A percentile compares a stretch with the other conserved stretches of the same genome.
Evolutionary conservation across 2,329 filamentous ascomycete genomes (phyloP).

Genomic region (Aspergillus thermomutatus): DNA sequence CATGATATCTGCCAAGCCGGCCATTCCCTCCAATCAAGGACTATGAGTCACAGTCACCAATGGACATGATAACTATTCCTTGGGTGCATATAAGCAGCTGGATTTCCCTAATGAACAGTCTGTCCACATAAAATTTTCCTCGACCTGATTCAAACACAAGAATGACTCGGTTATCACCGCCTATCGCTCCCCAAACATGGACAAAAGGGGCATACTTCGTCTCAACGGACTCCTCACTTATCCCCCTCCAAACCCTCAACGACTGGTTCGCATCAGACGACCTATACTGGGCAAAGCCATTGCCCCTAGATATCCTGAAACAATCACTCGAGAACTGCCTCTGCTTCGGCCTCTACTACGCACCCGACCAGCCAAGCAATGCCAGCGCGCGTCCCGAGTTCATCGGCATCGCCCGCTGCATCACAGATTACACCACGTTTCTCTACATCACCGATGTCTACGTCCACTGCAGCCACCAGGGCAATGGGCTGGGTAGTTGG

Average conservation of each 20-base stretch:
- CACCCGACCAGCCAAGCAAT: slow-evolving; percentile 5
- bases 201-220: slow-evolving; percentile 31
- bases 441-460: slow-evolving; percentile 70
- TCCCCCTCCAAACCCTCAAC: slow-evolving; percentile 56
- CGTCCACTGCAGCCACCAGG: slow-evolving; percentile 57
- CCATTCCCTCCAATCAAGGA: background rate
- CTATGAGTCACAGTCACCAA: background rate
- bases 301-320: slow-evolving; percentile 49
- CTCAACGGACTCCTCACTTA: slow-evolving; percentile 57
- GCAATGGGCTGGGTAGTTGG: slow-evolving; percentile 63
- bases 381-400: slow-evolving; percentile 27
- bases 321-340: slow-evolving; percentile 57
- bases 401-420: slow-evolving; percentile 60
- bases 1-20: background rate
- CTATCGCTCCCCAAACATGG: slow-evolving; percentile 7
- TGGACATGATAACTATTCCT: too few relatives aligned
- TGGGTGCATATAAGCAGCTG: background rate
- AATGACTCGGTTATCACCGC: background rate
- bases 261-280: slow-evolving; percentile 54
- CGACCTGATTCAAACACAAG: background rate
- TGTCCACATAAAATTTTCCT: too few relatives aligned
- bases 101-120: background rate
- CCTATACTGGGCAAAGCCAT: slow-evolving; percentile 59
- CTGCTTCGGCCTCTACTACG: slow-evolving; percentile 56
- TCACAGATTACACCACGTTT: slow-evolving; percentile 68